Base-by-base conservation (phyloP, 441 rosid genomes). In the Brassica hybrid region DNA sequence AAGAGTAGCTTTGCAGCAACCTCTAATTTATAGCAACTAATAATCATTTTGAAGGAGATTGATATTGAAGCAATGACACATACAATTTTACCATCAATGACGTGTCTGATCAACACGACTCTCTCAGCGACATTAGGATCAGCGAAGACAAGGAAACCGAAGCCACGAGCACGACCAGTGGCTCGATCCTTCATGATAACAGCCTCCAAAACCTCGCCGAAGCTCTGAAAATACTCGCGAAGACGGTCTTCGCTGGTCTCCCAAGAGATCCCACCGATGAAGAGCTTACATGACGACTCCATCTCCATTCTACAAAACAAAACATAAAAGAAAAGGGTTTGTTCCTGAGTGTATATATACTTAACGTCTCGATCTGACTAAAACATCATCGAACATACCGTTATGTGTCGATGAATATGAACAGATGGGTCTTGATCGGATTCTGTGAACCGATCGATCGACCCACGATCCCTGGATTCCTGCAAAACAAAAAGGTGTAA, bases 171-270 rank as follows among this genome's bases (percentile, higher is more conserved):
- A 79, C 92, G 92, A 68, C 92, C 92, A 1, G 92, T 88, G 75
- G 91, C 88, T 61, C 94, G 88, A 82, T 90, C 94, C 83, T 86
- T 90, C 94, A 90, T 90, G 25, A 90, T 87, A 65, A 90, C 91
- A 13, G 92, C 90, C 82, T 90, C 92, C 27, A 86, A 50, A 73
- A 90, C 90, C 67, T 84, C 91, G 63, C 94, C 94, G 71, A 90
- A 90, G 56, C 77, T 83, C 66, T 77, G 88, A 76, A 90, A 90
- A 84, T 90, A 86, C 45, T 87, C 91, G 36, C 88, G 87, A 8
- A 90, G 88, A 72, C 92, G 88, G 25, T 88, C 94, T 82, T 90
- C 94, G 71, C 81, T 90, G 5, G 94, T 90, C 83, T 90, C 94
- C 94, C 94, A 88, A 21, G 94, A 90, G 76, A 90, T 90, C 77